Percentiles rank a stretch among this genome's conserved stretches.
Conservation (phyloP, 805 yeast species). For the Metschnikowia arizonensis region DNA sequence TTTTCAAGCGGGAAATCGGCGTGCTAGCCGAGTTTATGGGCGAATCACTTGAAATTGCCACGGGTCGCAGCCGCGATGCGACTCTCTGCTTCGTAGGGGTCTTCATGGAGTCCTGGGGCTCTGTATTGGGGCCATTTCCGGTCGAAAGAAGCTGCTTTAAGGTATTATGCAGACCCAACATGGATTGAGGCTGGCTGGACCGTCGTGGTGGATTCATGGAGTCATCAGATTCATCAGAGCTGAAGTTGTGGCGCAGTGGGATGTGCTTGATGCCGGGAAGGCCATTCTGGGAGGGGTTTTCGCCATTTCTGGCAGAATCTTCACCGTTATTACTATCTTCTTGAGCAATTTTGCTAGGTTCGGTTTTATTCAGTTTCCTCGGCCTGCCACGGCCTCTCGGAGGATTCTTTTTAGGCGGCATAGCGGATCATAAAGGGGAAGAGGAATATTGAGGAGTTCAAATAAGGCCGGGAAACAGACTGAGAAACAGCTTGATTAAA, state of each 20-base stretch:
- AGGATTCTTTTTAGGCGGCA: conserved; percentile 13
- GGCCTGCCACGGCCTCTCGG: conserved; percentile 3
- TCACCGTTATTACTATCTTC: neutral
- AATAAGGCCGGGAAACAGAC: neutral
- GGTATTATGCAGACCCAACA: conserved; percentile 16
- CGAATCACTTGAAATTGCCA: conserved; percentile 2
- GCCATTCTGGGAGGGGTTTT: neutral
- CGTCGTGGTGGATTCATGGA: conserved; percentile 4
- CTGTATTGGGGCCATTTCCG: neutral
- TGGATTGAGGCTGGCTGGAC: conserved; percentile 11
- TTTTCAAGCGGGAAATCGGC: conserved; percentile 15
- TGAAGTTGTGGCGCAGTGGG: conserved; percentile 7
- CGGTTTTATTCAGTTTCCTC: neutral
- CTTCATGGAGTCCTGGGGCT: neutral
- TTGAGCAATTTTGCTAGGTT: neutral
- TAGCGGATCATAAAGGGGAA: neutral
- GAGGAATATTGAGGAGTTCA: too few relatives aligned
- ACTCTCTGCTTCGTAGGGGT: neutral
- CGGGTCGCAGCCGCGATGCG: neutral
- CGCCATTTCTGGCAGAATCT: neutral
- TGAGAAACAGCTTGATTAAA: neutral
- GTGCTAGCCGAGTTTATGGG: conserved; percentile 16
- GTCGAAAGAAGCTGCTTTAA: conserved; percentile 18
- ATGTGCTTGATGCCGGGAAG: conserved; percentile 3
- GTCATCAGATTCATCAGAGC: conserved; percentile 10